Evolutionary conservation across 805 yeast species (phyloP).

Genomic region (Saccharomyces jurei): DNA sequence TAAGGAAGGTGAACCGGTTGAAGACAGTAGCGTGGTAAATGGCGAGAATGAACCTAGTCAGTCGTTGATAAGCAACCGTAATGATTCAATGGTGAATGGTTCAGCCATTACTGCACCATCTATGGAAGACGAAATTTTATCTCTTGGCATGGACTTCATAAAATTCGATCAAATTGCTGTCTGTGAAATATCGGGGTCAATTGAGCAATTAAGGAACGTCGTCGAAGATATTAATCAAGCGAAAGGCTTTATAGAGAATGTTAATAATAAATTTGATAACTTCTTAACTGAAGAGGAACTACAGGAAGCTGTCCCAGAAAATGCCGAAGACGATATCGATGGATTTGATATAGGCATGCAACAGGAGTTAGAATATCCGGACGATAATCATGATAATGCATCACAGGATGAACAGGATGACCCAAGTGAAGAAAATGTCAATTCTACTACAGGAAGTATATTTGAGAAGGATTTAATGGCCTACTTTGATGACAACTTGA

Average conservation of each 20-base stretch:
- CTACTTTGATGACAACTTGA: slow-evolving; percentile 68
- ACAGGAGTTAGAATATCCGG: slow-evolving; percentile 21
- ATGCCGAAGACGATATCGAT: slow-evolving; percentile 14
- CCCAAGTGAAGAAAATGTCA: slow-evolving; percentile 8
- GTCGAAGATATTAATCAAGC: slow-evolving; percentile 49
- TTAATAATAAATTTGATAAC: slow-evolving; percentile 30
- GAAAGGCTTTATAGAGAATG: slow-evolving; percentile 36
- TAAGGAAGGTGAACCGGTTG: slow-evolving; percentile 14
- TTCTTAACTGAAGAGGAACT: slow-evolving; percentile 27
- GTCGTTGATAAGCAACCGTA: not conserved
- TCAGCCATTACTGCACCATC: not conserved
- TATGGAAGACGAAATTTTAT: slow-evolving; percentile 27
- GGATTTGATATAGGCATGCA: slow-evolving; percentile 13
- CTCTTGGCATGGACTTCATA: slow-evolving; percentile 30
- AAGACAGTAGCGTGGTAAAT: slow-evolving; percentile 12
- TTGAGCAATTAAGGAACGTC: slow-evolving; percentile 50
- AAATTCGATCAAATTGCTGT: slow-evolving; percentile 25
- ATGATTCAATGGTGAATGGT: not conserved
- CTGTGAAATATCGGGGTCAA: slow-evolving; percentile 60
- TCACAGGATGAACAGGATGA: slow-evolving; percentile 8
- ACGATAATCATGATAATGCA: slow-evolving; percentile 11
- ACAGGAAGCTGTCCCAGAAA: slow-evolving; percentile 27
- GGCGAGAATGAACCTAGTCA: slow-evolving; percentile 5
- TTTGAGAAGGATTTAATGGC: slow-evolving; percentile 64
- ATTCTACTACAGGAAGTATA: slow-evolving; percentile 20